Conservation (phyloP, 768 basidiomycete species). For the Tricholoma furcatifolium region DNA sequence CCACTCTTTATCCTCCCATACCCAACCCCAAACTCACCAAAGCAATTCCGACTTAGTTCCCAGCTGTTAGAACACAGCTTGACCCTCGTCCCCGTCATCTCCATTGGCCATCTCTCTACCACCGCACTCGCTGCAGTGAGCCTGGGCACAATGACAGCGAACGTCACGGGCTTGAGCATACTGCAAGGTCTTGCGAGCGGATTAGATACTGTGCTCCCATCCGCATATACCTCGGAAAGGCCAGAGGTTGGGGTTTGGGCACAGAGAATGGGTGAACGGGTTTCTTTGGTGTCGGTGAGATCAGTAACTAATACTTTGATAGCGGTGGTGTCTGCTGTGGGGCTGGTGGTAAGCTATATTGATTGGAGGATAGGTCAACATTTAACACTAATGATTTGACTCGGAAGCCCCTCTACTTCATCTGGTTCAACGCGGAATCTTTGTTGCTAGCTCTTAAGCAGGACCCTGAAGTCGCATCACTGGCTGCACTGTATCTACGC, state of each 20-base stretch:
- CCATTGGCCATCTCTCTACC: constrained; percentile 88
- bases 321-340: constrained; percentile 60
- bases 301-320: neutral
- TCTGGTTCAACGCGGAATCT: constrained; percentile 62
- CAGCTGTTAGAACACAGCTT: constrained; percentile 84
- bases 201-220: constrained; percentile 89
- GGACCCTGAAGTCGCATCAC: constrained; percentile 77
- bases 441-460: constrained; percentile 73
- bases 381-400: no score
- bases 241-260: constrained; percentile 88
- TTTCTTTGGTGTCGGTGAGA: no score
- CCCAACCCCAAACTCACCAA: neutral
- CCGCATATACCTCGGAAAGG: constrained; percentile 89
- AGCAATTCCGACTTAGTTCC: constrained; percentile 56
- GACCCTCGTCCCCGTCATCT: constrained; percentile 77
- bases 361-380: no score
- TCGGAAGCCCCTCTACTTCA: constrained; percentile 4
- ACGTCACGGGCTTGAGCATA: constrained; percentile 72
- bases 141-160: constrained; percentile 69
- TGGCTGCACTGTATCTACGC: constrained; percentile 74
- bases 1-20: neutral
- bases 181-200: constrained; percentile 78
- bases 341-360: constrained; percentile 53
- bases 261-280: constrained; percentile 71
- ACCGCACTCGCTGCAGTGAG: constrained; percentile 82